phyloP scores from a whole-genome alignment of 306 rosid species.

The apple (Malus domestica) region DNA sequence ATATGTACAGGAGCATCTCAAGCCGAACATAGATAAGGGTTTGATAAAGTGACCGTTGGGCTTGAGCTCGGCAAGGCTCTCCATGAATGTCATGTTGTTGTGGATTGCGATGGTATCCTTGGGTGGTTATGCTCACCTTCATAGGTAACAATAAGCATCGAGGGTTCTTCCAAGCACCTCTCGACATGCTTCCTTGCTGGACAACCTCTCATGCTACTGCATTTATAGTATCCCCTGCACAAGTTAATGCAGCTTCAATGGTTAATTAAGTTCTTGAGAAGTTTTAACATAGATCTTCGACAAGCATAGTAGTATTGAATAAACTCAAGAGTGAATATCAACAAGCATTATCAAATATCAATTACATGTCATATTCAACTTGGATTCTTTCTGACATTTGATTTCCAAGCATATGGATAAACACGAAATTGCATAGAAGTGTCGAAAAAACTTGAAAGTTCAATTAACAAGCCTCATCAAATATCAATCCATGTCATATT shows the following conservation, averaged over 20 bases:
- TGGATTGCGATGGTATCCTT: conserved; percentile 61
- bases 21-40: conserved; percentile 30
- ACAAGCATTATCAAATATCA: neutral
- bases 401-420: neutral
- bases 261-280: neutral
- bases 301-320: neutral
- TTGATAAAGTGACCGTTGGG: conserved; percentile 19
- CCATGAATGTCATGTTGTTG: conserved; percentile 53
- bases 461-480: neutral
- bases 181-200: conserved; percentile 99
- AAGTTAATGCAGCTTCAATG: conserved; percentile 3
- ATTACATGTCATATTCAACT: neutral
- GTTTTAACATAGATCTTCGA: neutral
- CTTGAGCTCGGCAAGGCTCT: conserved; percentile 29
- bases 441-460: neutral
- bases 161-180: conserved; percentile 89
- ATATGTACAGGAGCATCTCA: conserved; percentile 67
- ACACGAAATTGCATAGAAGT: neutral
- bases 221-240: conserved; percentile 95
- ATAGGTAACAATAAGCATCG: conserved; percentile 91
- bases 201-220: conserved; percentile 99
- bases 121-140: conserved; percentile 99
- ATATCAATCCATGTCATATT: neutral
- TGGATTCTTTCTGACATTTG: neutral
- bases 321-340: neutral